These are phyloP conservation scores for Fusarium sp. DNA, from an alignment of 2,329 filamentous ascomycete genomes.

Conservation along the genomic window DNA sequence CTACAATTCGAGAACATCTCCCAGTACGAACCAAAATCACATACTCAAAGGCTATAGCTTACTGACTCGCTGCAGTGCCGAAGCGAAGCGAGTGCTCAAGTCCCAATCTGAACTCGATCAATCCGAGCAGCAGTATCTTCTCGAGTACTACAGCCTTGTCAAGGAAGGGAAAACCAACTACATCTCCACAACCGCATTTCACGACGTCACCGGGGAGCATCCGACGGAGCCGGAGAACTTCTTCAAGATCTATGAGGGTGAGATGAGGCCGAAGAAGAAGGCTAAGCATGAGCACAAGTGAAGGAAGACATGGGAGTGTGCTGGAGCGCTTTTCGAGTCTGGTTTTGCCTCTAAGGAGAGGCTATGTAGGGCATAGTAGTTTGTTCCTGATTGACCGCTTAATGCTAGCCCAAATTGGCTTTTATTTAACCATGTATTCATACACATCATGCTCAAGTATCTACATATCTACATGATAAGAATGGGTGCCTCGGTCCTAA, in stretches of 20 bases:
- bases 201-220: slow-evolving; percentile 12
- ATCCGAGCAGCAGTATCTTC: slow-evolving; percentile 12
- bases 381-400: no score
- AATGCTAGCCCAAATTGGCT: no score
- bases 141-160: slow-evolving; percentile 24
- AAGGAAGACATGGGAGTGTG: background rate
- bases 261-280: slow-evolving; percentile 25
- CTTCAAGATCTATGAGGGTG: slow-evolving; percentile 18
- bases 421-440: background rate
- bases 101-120: slow-evolving; percentile 6
- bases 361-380: no score
- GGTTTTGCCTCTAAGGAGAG: no score
- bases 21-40: background rate
- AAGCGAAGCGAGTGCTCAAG: slow-evolving; percentile 18
- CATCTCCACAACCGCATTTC: slow-evolving; percentile 8
- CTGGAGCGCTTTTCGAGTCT: no score
- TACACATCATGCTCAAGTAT: background rate
- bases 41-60: no score
- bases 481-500: slow-evolving; percentile 44
- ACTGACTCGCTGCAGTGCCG: slow-evolving; percentile 1
- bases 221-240: slow-evolving; percentile 14
- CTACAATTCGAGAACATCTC: slow-evolving; percentile 44
- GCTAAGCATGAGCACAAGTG: slow-evolving; percentile 16
- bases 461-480: slow-evolving; percentile 43
- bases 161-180: slow-evolving; percentile 23